phyloP scores from a whole-genome alignment of 257 asterid species.

The Catharanthus roseus region DNA sequence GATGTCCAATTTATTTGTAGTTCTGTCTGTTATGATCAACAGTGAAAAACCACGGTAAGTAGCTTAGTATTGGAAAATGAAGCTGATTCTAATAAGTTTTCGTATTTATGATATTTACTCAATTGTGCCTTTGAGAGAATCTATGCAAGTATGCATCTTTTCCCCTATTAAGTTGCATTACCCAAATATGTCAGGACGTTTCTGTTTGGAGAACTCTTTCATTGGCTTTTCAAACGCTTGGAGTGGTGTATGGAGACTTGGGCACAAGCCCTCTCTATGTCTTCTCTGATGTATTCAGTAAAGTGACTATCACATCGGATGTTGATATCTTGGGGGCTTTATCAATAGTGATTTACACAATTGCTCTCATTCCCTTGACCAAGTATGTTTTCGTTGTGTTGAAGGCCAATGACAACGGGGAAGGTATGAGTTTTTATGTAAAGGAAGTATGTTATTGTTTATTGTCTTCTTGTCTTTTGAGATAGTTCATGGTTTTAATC shows the following conservation, averaged over 20 bases:
- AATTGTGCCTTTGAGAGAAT: neutral
- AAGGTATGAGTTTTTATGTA: conserved; percentile 46
- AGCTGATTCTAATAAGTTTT: neutral
- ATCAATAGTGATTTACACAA: conserved; percentile 89
- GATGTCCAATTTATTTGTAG: neutral
- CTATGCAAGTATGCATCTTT: neutral
- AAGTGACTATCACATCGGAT: conserved; percentile 76
- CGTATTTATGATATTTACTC: neutral
- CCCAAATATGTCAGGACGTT: conserved; percentile 42
- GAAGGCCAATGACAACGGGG: conserved; percentile 89
- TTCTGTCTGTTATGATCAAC: neutral
- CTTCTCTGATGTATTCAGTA: conserved; percentile 81
- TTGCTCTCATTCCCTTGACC: conserved; percentile 70
- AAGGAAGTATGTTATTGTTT: neutral
- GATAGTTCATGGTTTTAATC: conserved; percentile 16
- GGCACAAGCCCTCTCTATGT: conserved; percentile 94
- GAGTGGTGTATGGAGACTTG: conserved; percentile 97
- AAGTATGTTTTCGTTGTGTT: conserved; percentile 90
- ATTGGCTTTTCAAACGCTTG: conserved; percentile 92
- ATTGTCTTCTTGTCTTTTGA: conserved; percentile 7
- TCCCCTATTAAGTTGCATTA: neutral
- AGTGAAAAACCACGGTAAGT: neutral
- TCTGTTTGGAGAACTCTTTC: conserved; percentile 63
- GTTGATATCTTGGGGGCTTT: conserved; percentile 82
- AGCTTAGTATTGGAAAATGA: neutral